Base-by-base conservation (phyloP, 1,284 basidiomycete genomes). In the Quambalaria eucalypti region DNA sequence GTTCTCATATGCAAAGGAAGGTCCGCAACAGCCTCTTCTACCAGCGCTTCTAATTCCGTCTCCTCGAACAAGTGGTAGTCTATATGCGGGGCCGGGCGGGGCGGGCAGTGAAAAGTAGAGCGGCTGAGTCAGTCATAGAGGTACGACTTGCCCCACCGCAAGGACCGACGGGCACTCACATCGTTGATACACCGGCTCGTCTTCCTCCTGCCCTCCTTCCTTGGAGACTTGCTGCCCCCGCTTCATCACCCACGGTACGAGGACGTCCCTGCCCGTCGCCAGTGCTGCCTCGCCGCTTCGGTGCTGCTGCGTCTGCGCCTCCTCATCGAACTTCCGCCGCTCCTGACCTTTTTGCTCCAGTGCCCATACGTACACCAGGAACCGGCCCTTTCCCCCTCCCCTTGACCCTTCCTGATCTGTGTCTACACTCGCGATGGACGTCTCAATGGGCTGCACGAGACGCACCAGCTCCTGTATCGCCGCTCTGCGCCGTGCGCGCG, bases 361-460 rank as follows among this genome's bases (percentile, higher is more conserved):
- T 1, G 93, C 92, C 95, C 95, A 99, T n/a, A 97, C 95, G 68
- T 95, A 96, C 67, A 98, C 86, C 62, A 99, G 80, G 55, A 91
- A 81, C 6, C 89, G 84, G 9, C 89, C 86, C 16, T 33, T 31
- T 12, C 42, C 42, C 7, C 42, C 25, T 4, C 42, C 21, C 9
- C 31, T 33, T 33, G 9, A 16, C 16, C 31, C 31, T 33, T 33
- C 9, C 31, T 33, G 9, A 25, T 46, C 25, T 23, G 25, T 46
- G 21, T 26, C 42, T 5, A 23, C 42, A 26, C 42, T 23, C n/a
- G n/a, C n/a, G n/a, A n/a, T n/a, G n/a, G n/a, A n/a, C n/a, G n/a
- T n/a, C n/a, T n/a, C n/a, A 5, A 59, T 55, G 0, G 68, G 65
- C 8, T 46, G 52, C 5, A 69, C 50, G 19, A 71, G 33, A 3